Conservation (phyloP, 108 stramenopile species). For the Ochromonas danica region DNA sequence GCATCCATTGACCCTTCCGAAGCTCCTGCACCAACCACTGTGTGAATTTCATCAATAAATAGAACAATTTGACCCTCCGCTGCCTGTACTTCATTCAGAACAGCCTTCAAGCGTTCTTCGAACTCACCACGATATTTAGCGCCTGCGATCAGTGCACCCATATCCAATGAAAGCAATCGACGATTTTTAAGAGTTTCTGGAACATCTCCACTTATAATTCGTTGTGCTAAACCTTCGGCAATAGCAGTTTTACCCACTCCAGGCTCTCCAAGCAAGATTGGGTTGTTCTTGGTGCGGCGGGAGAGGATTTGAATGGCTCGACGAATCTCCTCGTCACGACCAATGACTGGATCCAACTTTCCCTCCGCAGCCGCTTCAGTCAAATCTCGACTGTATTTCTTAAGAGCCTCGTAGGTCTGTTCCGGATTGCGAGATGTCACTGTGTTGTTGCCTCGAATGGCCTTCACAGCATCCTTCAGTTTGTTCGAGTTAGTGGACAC, state of each 20-base stretch:
- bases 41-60: conserved; percentile 97
- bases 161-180: conserved; percentile 78
- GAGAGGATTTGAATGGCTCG: conserved; percentile 84
- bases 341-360: conserved; percentile 93
- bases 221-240: conserved; percentile 87
- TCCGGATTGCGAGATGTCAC: conserved; percentile 62
- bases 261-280: conserved; percentile 89
- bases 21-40: conserved; percentile 90
- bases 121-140: conserved; percentile 97
- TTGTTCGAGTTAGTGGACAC: conserved; percentile 46
- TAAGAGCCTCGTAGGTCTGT: conserved; percentile 84
- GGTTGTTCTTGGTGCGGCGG: conserved; percentile 92
- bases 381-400: conserved; percentile 92
- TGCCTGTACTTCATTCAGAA: conserved; percentile 86
- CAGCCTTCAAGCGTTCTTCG: conserved; percentile 90
- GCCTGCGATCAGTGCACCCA: conserved; percentile 93
- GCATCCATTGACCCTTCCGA: conserved; percentile 83
- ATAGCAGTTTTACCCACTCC: conserved; percentile 95
- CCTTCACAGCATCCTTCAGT: conserved; percentile 47
- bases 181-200: conserved; percentile 84
- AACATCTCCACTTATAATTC: conserved; percentile 86
- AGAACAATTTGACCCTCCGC: conserved; percentile 83
- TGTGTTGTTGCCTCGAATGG: conserved; percentile 53
- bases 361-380: conserved; percentile 84
- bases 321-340: conserved; percentile 89